Conservation (phyloP, 2,329 filamentous ascomycete genomes). For the Phaeosphaeriaceae sp. region DNA sequence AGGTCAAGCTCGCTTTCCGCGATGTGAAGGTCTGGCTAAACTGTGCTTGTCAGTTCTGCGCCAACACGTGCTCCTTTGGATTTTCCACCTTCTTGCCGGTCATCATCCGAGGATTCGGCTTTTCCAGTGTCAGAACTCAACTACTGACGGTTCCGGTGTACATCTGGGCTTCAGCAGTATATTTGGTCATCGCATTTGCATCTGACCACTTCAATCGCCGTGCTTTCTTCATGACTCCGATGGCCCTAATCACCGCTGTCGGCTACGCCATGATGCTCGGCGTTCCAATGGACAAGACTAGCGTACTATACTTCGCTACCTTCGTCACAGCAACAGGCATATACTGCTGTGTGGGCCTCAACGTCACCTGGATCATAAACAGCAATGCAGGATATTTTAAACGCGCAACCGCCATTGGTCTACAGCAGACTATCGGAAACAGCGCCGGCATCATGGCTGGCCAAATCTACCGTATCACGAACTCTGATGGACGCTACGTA, state of each 20-base stretch:
- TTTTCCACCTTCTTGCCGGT: slow-evolving; percentile 30
- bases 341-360: slow-evolving; percentile 61
- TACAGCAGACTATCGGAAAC: slow-evolving; percentile 52
- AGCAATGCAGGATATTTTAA: slow-evolving; percentile 44
- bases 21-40: slow-evolving; percentile 61
- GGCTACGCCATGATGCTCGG: background rate
- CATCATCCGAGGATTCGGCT: slow-evolving; percentile 32
- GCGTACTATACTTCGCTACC: background rate
- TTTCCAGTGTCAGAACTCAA: slow-evolving; percentile 26
- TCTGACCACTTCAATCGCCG: slow-evolving; percentile 27
- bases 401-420: slow-evolving; percentile 12
- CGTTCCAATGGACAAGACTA: background rate
- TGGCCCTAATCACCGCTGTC: slow-evolving; percentile 36
- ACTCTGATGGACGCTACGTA: background rate
- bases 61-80: slow-evolving; percentile 21
- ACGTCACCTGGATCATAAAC: slow-evolving; percentile 63
- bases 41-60: slow-evolving; percentile 53
- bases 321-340: slow-evolving; percentile 58
- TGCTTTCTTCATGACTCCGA: slow-evolving; percentile 26
- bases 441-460: slow-evolving; percentile 62
- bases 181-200: slow-evolving; percentile 27
- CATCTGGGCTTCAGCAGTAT: slow-evolving; percentile 23
- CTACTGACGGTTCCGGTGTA: slow-evolving; percentile 37
- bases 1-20: slow-evolving; percentile 77
- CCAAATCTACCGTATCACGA: slow-evolving; percentile 12